Evolutionary conservation across 2,329 filamentous ascomycete species (phyloP), one percentile per base, ranked within the genome.

Genomic region (Boeremia lycopersici): DNA sequence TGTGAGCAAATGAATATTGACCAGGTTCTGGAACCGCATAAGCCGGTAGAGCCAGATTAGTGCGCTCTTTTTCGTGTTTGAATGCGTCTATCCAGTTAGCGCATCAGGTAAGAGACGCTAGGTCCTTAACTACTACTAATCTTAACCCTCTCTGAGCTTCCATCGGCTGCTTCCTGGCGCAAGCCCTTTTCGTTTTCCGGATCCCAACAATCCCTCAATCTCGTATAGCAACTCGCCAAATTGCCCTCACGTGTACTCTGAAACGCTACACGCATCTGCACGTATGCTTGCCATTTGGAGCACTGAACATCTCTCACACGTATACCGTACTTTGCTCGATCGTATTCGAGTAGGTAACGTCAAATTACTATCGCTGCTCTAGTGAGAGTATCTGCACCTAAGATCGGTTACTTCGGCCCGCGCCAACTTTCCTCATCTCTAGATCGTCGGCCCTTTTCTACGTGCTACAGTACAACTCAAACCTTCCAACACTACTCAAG

Each of bases 81-180:
- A 63, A 62, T 56, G 60, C 65, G 53, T 67, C 55, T 67, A 63
- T 61, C 59, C 53, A 65, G 62, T 68, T 72, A 72, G 59, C 49
- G 68, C 50, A 19, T 46, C 40, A 40, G 34, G 15, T 40, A 35
- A 34, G 28, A 54, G 41, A 61, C 56, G 48, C 49, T 64, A 65
- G 48, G 58, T 56, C 51, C 54, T 54, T 60, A 60, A 66, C 53
- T 58, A 66, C 46, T 69, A 61, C 66, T 70, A 68, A 70, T 68
- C 61, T 65, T 65, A 46, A 46, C 39, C 53, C 54, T 59, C 43
- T 56, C 51, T 62, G 57, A 51, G 53, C 43, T 57, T 50, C 48
- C 30, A 52, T 52, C 48, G 35, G 46, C 34, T 52, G 38, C 28
- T 56, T 35, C 33, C 48, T 54, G 34, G 49, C 42, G 43, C 50